Evolutionary conservation across 169 alveolate genomes (phyloP), one percentile per base, ranked within the genome.

Genomic region (Plasmodium gaboni): DNA sequence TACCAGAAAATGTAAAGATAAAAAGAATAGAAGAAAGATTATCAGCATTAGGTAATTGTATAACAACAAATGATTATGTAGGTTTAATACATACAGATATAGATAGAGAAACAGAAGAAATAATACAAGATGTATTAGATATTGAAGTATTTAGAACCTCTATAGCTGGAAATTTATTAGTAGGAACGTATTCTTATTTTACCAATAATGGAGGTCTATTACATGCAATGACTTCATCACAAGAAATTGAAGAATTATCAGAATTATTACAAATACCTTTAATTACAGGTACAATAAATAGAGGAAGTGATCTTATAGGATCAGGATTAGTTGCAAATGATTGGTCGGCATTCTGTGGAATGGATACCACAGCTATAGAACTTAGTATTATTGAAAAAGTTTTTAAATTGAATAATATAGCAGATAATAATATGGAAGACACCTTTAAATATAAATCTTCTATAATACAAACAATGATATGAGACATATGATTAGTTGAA

Each of bases 321-420:
- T 95, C 97, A n/a, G 98, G 98, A 0, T 91, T 98, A 42, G 98
- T 98, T 53, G 99, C 98, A 15, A 99, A 99, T 93, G 99, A 99
- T 92, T 98, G 99, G 99, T 97, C 98, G 7, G 99, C 99, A 9
- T 98, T 99, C 91, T 98, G 99, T 86, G 99, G 99, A 44, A 96
- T 97, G 96, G 99, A 98, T 72, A 98, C 99, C n/a, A 99, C 99
- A 19, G 98, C 99, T 17, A 97, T 99, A 9, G 99, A 99, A 95
- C 92, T 99, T 55, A 97, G 98, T 42, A 98, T 98, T 13, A 94
- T 98, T 73, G 99, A 98, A 92, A 97, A 97, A 46, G 97, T 98
- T 13, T 98, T 98, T 93, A 98, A 98, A 92, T 95, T 97, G 19
- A 96, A 96, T 50, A 90, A 94, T 28, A 93, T 95, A 24, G 64